Evolutionary conservation across 2,329 filamentous ascomycete species (phyloP).

Genomic region (Thermothelomyces thermophilus): DNA sequence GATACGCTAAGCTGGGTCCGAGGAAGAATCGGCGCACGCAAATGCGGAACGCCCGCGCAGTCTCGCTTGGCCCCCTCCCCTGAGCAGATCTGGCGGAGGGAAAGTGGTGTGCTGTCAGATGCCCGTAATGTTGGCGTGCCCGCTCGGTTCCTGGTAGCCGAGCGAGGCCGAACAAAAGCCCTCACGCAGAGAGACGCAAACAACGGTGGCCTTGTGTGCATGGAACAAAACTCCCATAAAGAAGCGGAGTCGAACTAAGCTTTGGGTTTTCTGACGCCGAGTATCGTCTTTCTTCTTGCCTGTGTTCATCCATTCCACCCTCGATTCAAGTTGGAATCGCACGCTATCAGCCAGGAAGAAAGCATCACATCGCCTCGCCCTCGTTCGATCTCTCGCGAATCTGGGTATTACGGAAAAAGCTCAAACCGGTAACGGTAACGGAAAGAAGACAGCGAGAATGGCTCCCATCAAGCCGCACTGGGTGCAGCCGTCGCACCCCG

Average conservation of each 20-base stretch:
- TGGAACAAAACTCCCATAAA: not conserved
- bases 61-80: no score
- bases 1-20: not conserved
- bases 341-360: no score
- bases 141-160: slow-evolving; percentile 10
- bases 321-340: no score
- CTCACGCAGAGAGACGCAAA: not conserved
- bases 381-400: no score
- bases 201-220: not conserved
- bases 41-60: not conserved
- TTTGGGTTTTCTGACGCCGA: not conserved
- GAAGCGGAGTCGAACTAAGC: slow-evolving; percentile 3
- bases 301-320: no score
- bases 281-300: not conserved
- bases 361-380: no score
- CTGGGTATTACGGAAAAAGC: no score
- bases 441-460: slow-evolving; percentile 13
- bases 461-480: slow-evolving; percentile 53
- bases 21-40: not conserved
- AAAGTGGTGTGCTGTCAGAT: slow-evolving; percentile 10
- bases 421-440: no score
- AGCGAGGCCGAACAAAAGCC: slow-evolving; percentile 12
- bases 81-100: not conserved
- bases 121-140: not conserved
- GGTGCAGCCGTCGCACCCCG: slow-evolving; percentile 54